Base-by-base conservation (phyloP, 495 filamentous ascomycete genomes). In the Choiromyces venosus region DNA sequence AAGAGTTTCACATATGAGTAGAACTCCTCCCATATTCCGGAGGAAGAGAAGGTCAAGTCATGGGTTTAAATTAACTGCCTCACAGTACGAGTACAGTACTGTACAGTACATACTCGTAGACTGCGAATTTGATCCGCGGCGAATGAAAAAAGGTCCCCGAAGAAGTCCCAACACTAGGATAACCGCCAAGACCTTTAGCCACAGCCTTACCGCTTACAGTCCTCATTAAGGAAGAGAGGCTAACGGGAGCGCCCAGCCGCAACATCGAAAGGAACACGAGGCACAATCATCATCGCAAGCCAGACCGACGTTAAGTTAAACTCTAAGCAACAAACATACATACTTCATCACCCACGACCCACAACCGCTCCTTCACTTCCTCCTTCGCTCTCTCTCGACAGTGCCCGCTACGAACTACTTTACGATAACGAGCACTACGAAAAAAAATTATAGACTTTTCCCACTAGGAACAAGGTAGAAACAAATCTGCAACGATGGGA, bases 401-500 rank as follows among this genome's bases (percentile, higher is more conserved):
- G n/a, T 9, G 46, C 46, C 52, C 52, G 25, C 33, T 33, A 33
- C 52, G 12, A 61, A 61, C 52, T 25, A 61, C 25, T 61, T 29
- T 61, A 61, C 52, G 52, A 61, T 61, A 61, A 61, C 52, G 52
- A 33, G 2, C 25, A 61, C 52, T 16, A 61, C 52, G 25, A 61
- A 14, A 25, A 16, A 33, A 33, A 33, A 25, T 16, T 61, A 33
- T 33, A 61, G 52, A 61, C 52, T 16, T 61, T 52, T 16, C 52
- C 52, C 25, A 29, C 52, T 6, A 73, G n/a, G 25, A 66, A 35
- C 65, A 37, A 66, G 25, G 33, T 61, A 61, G 52, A 61, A 61
- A 61, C 52, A 74, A 73, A 36, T 25, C 74, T 46, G 42, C 73
- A 46, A 82, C 73, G 37, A 87, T 87, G 85, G 85, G 85, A 74